phyloP scores from a whole-genome alignment of 768 basidiomycete species.

The Kockovaella imperatae region DNA sequence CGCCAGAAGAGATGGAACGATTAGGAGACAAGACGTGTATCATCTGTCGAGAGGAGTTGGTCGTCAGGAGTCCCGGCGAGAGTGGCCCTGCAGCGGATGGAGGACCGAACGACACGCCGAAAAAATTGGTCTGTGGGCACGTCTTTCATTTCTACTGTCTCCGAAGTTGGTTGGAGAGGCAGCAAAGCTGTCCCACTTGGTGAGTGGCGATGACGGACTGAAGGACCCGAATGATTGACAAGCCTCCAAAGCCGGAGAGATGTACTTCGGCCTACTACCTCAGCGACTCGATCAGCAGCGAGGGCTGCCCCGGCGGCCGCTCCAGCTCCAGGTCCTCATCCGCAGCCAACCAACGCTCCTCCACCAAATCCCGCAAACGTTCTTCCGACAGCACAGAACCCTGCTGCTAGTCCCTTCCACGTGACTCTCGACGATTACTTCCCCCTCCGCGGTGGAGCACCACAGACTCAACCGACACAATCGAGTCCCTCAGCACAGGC shows the following conservation, averaged over 20 bases:
- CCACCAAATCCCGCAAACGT: slow-evolving; percentile 37
- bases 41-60: slow-evolving; percentile 96
- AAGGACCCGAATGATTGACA: background rate
- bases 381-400: slow-evolving; percentile 24
- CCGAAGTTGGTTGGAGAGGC: slow-evolving; percentile 92
- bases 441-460: slow-evolving; percentile 13
- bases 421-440: slow-evolving; percentile 24
- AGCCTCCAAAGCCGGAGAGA: slow-evolving; percentile 21
- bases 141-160: slow-evolving; percentile 98
- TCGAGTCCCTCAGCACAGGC: slow-evolving; percentile 5
- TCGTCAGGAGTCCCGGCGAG: slow-evolving; percentile 65
- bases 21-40: slow-evolving; percentile 91
- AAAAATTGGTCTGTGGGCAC: slow-evolving; percentile 93
- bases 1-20: slow-evolving; percentile 67
- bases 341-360: slow-evolving; percentile 9
- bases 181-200: slow-evolving; percentile 99
- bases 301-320: slow-evolving; percentile 36
- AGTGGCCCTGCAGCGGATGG: slow-evolving; percentile 50
- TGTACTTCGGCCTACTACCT: slow-evolving; percentile 23
- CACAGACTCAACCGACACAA: slow-evolving; percentile 12
- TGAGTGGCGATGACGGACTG: slow-evolving; percentile 45
- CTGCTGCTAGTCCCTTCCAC: slow-evolving; percentile 30
- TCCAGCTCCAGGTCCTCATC: slow-evolving; percentile 32
- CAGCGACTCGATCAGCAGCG: slow-evolving; percentile 3
- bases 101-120: slow-evolving; percentile 89